A percentile compares a stretch with the other conserved stretches of the same genome.
These are phyloP conservation scores for Kwoniella shivajii DNA, from an alignment of 1,284 basidiomycete species.

Conservation along the genomic window DNA sequence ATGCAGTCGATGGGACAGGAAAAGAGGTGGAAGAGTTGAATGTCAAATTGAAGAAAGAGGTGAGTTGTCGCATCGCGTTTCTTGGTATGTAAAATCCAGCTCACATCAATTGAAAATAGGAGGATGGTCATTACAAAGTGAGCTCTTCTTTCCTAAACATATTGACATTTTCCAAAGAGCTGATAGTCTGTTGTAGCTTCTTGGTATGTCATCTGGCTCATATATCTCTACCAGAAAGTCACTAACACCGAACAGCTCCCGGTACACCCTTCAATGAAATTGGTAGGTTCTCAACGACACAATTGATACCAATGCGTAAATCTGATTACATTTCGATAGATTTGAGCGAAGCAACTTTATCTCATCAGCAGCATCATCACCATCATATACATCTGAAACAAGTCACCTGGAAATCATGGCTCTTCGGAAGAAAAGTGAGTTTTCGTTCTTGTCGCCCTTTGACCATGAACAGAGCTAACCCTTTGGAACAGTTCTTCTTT, in stretches of 20 bases:
- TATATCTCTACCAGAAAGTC: neutral
- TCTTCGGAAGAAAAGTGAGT: slow-evolving; percentile 30
- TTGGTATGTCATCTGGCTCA: slow-evolving; percentile 22
- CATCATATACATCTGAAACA: slow-evolving; percentile 3
- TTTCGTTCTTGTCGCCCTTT: neutral
- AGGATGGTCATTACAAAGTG: slow-evolving; percentile 39
- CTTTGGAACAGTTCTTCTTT: slow-evolving; percentile 21
- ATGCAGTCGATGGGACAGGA: slow-evolving; percentile 20
- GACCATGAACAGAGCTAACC: neutral
- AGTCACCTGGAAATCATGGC: slow-evolving; percentile 29
- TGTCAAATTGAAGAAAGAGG: slow-evolving; percentile 42
- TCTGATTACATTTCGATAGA: slow-evolving; percentile 18
- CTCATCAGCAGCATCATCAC: too few relatives aligned
- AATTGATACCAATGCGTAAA: neutral
- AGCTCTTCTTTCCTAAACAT: slow-evolving; percentile 1
- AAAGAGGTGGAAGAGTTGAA: slow-evolving; percentile 38
- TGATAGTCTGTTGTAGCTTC: slow-evolving; percentile 18
- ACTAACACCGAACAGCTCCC: slow-evolving; percentile 37
- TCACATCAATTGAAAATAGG: slow-evolving; percentile 10
- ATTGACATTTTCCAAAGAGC: neutral
- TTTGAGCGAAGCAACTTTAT: slow-evolving; percentile 36
- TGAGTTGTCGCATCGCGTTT: slow-evolving; percentile 14
- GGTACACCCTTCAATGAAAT: slow-evolving; percentile 54
- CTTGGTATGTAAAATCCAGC: neutral
- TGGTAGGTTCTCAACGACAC: slow-evolving; percentile 25